Base-by-base conservation (phyloP, 2,329 filamentous ascomycete genomes). In the Colletotrichum camelliae region DNA sequence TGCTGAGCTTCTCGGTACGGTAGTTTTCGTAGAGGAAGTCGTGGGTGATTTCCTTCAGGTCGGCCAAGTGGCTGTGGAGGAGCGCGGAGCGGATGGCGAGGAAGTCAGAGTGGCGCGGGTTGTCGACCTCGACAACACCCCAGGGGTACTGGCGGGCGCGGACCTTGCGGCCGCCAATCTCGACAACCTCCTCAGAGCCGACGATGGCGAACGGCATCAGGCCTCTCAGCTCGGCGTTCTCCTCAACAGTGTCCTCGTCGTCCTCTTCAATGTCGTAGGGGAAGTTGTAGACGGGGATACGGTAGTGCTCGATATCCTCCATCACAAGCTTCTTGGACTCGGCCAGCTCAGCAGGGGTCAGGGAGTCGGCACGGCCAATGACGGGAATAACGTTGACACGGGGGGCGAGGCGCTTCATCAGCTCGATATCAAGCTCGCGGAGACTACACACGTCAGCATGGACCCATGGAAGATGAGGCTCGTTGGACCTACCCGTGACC, bases 11-110 rank as follows among this genome's bases (percentile, higher is more conserved):
- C 94, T 99, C 97, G 83, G 97, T 99, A 95, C 97, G 96, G 92
- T 99, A 99, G 89, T 99, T 99, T 87, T 99, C 97, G 89, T 99
- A 99, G 79, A 99, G 90, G 93, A 99, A 99, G 87, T 99, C 97
- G 87, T 99, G 97, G 68, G 97, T 99, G 84, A 99, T 99, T 87
- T 99, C 97, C 93, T 99, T 99, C 82, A 99, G 89, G 86, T 99
- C 97, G 77, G 97, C 97, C 84, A 99, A 89, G 89, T 99, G 97
- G 88, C 96, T 98, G 91, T 99, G 97, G 77, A 99, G 92, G 73
- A 99, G 93, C 72, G 97, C 97, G 76, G 96, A 98, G 85, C 97
- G 94, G 84, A 99, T 98, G 79, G 97, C 97, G 80, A 99, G 89
- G 91, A 99, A 99, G 87, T 99, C 97, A 64, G 96, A 98, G 89